Evolutionary conservation across 2,329 filamentous ascomycete species (phyloP), one percentile per base, ranked within the genome.

Genomic region (Nigrospora sphaerica): DNA sequence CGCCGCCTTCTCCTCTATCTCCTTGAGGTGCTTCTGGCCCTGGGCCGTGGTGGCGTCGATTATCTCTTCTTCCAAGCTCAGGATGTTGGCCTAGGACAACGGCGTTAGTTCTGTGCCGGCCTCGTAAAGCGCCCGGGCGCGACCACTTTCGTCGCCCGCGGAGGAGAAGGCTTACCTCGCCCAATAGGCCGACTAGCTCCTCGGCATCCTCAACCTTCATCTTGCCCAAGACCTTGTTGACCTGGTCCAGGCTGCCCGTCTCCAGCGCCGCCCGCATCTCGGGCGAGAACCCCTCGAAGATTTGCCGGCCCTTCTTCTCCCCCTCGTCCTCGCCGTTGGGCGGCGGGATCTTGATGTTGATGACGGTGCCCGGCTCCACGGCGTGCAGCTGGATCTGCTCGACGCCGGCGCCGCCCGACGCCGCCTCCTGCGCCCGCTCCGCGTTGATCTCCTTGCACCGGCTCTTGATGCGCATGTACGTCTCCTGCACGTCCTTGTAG

Each of bases 371-470:
- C 0, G 92, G 92, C 64, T 96, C 90, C 12, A 98, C 91, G 13
- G 93, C 92, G 63, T 98, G 93, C 40, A 98, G 77, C 68, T 98
- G 95, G 56, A 98, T 98, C 67, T 96, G 92, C 71, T 98, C 93
- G 11, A 95, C 86, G 17, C 85, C 88, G 52, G 78, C 79, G 36
- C 72, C 74, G 34, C 65, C 59, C 49, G 70, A 67, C 36, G 65
- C 71, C 3, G 62, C 70, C 45, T 77, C 74, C 52, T 70, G 71
- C 14, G 72, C 74, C 49, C 73, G 65, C 66, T 81, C 70, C 16
- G 69, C 66, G 46, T 75, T 66, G 52, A 95, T 85, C 65, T 95
- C 88, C 7, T 77, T 75, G 1, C 86, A 83, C 41, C 93, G 82
- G 23, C 75, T 83, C 58, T 82, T 83, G 65, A 98, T 97, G 45